Evolutionary conservation across 305 asterid genomes (phyloP), one percentile per base, ranked within the genome.

Genomic region (Andrographis paniculata): DNA sequence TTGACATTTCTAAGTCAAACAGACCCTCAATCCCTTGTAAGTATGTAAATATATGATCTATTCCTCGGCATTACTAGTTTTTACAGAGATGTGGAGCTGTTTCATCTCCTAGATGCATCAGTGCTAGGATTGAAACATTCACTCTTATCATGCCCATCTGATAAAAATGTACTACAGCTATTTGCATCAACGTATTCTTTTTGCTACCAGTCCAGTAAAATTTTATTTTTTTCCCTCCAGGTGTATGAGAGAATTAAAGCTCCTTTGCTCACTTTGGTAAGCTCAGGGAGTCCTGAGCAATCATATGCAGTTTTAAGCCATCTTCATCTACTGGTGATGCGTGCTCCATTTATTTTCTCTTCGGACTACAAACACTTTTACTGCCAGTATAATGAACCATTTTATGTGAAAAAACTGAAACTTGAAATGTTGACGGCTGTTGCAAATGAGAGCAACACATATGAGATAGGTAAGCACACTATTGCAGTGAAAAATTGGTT

Each of bases 241-340:
- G 99, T 92, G 19, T 92, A 92, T 41, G 99, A 92, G 75, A 93
- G 99, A 57, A 84, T 92, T 53, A 92, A 87, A 92, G 95, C 99
- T 48, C 99, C 99, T 67, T 69, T 92, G 55, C 99, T 92, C 67
- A 92, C 99, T 12, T 66, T 79, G 72, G 97, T 84, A 45, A 87
- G 99, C 88, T 87, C 99, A 9, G 99, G 99, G 67, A 80, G 97
- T 65, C 86, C 95, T 7, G 99, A 92, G 76, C 97, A 84, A 57
- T 92, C 99, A 21, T 87, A 79, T 53, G 99, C 99, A 21, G 87
- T 92, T 49, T 65, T 92, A 44, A 84, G 95, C 76, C 99, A 92
- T 73, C 84, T 92, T 63, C 99, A 87, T 73, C 69, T 87, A 48
- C 82, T 92, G 38, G 99, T 92, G 76, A 81, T 79, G 92, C 97